Evolutionary conservation across 495 filamentous ascomycete genomes (phyloP).

Genomic region (Aspergillus biplanus): DNA sequence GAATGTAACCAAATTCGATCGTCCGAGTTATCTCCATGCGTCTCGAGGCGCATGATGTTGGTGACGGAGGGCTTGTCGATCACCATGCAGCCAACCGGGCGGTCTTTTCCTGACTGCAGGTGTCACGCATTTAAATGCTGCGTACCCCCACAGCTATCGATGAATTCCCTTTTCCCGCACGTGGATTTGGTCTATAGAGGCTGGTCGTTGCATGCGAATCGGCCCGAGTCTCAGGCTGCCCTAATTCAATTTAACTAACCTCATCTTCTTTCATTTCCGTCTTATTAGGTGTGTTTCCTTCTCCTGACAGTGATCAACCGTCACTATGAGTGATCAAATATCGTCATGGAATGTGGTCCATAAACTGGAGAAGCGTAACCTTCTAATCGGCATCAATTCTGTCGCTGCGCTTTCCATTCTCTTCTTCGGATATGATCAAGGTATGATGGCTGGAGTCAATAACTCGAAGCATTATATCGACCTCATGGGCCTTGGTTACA

Average conservation of each 20-base stretch:
- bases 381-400: conserved; percentile 67
- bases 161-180: not conserved
- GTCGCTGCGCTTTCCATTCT: conserved; percentile 64
- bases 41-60: not conserved
- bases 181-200: not conserved
- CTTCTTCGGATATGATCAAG: conserved; percentile 70
- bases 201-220: not conserved
- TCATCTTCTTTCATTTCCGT: not conserved
- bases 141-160: conserved; percentile 12
- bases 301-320: not conserved
- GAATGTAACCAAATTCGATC: conserved; percentile 31
- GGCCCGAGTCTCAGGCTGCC: not conserved
- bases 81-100: conserved; percentile 3
- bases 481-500: conserved; percentile 68
- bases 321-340: conserved; percentile 51
- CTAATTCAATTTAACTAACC: not conserved
- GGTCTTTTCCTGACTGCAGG: not conserved
- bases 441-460: conserved; percentile 79
- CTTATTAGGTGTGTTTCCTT: not conserved
- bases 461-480: conserved; percentile 65
- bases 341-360: conserved; percentile 62
- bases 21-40: not conserved
- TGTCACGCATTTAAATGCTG: conserved; percentile 2
- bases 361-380: conserved; percentile 61
- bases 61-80: conserved; percentile 6